These are phyloP conservation scores for Tetrahymena borealis DNA, from an alignment of 73 alveolate species.

Conservation along the genomic window DNA sequence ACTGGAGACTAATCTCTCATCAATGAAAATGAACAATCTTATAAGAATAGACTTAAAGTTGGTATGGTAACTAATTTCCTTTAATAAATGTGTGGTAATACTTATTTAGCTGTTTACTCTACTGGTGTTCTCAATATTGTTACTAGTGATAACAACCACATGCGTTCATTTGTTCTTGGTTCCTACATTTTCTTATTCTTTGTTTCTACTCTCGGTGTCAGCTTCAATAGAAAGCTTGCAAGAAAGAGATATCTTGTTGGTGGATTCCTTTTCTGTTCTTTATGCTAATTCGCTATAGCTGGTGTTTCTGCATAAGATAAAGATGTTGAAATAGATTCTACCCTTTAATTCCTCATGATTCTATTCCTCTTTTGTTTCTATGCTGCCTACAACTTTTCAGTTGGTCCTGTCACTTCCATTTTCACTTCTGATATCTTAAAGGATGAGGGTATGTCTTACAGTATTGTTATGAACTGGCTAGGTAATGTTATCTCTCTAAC, in stretches of 20 bases:
- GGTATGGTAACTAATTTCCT: not conserved
- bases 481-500: not conserved
- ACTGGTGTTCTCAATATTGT: not conserved
- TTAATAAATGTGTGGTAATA: not conserved
- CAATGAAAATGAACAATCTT: not conserved
- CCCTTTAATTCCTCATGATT: not conserved
- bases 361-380: not conserved
- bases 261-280: not conserved
- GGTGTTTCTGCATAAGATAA: not conserved
- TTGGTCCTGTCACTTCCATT: not conserved
- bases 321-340: not conserved
- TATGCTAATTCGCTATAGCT: not conserved
- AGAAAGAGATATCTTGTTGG: not conserved
- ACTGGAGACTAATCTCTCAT: not conserved
- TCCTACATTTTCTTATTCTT: not conserved
- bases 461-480: not conserved
- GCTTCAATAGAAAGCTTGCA: not conserved
- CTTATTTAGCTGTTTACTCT: not conserved
- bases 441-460: not conserved
- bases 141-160: not conserved
- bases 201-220: not conserved
- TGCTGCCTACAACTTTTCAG: not conserved
- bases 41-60: not conserved
- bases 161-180: not conserved
- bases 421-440: not conserved